Conservation (phyloP, 495 filamentous ascomycete species). For the Bacidia gigantensis region DNA sequence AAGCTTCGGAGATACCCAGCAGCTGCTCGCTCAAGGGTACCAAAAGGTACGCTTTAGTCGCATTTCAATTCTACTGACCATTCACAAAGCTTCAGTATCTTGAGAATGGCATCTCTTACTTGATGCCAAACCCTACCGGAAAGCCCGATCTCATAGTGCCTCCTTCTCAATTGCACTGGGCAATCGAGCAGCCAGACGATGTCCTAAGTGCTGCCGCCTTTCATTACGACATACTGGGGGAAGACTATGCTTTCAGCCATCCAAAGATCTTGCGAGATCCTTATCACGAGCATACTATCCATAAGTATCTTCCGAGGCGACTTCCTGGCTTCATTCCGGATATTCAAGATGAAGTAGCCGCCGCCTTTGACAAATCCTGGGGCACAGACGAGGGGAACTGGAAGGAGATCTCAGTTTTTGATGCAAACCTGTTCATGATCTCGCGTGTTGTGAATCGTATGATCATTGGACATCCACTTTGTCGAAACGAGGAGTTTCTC, state of each 20-base stretch:
- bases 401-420: conserved; percentile 20
- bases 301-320: conserved; percentile 17
- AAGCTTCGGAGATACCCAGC: conserved; percentile 3
- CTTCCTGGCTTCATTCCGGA: conserved; percentile 15
- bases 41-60: conserved; percentile 1
- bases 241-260: conserved; percentile 20
- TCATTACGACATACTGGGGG: conserved; percentile 20
- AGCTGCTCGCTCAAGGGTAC: conserved; percentile 6
- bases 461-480: conserved; percentile 28
- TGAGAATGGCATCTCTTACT: conserved; percentile 22
- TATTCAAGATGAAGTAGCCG: conserved; percentile 21
- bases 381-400: conserved; percentile 21
- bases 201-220: conserved; percentile 16
- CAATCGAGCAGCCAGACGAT: conserved; percentile 19
- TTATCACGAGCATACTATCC: conserved; percentile 20
- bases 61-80: not conserved
- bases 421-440: conserved; percentile 23
- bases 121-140: conserved; percentile 25
- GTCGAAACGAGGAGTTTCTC: conserved; percentile 22
- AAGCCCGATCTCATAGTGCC: conserved; percentile 24
- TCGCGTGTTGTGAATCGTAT: conserved; percentile 25
- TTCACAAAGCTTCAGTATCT: conserved; percentile 16
- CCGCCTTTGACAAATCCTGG: conserved; percentile 18
- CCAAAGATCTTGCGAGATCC: conserved; percentile 15
- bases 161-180: conserved; percentile 15